phyloP scores from a whole-genome alignment of 2,329 filamentous ascomycete species.

The Didymella arachidicola region DNA sequence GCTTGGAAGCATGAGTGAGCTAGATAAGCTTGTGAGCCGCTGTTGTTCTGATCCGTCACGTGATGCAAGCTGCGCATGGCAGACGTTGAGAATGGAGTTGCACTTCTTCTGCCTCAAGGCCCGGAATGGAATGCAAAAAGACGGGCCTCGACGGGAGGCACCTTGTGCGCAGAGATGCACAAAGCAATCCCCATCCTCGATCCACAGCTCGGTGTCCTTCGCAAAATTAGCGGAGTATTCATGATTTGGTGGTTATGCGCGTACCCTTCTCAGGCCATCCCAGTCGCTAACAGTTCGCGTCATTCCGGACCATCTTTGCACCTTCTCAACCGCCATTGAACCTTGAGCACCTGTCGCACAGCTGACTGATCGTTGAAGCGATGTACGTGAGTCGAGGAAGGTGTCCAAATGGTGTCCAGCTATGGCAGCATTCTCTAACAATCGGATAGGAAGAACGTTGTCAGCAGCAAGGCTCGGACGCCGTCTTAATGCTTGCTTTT shows the following conservation, averaged over 20 bases:
- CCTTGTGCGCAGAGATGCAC: slow-evolving; percentile 73
- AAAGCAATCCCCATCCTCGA: slow-evolving; percentile 70
- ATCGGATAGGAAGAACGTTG: slow-evolving; percentile 5
- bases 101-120: slow-evolving; percentile 66
- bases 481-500: slow-evolving; percentile 19
- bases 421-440: slow-evolving; percentile 5
- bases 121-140: slow-evolving; percentile 70
- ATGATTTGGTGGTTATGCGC: slow-evolving; percentile 19
- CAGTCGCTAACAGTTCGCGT: slow-evolving; percentile 49
- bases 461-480: slow-evolving; percentile 10
- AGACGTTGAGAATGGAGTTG: slow-evolving; percentile 64
- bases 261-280: slow-evolving; percentile 57
- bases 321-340: slow-evolving; percentile 31
- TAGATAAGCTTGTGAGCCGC: slow-evolving; percentile 27
- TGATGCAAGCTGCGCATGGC: slow-evolving; percentile 47
- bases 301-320: slow-evolving; percentile 47
- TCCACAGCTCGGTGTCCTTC: slow-evolving; percentile 77
- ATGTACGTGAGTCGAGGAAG: neutral
- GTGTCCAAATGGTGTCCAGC: slow-evolving; percentile 1
- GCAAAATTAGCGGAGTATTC: slow-evolving; percentile 8
- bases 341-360: slow-evolving; percentile 28
- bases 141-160: slow-evolving; percentile 69
- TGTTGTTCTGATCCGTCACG: slow-evolving; percentile 18
- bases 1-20: slow-evolving; percentile 53
- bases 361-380: slow-evolving; percentile 29